Evolutionary conservation across 768 basidiomycete genomes (phyloP).

Genomic region (Tricholoma bakamatsutake): DNA sequence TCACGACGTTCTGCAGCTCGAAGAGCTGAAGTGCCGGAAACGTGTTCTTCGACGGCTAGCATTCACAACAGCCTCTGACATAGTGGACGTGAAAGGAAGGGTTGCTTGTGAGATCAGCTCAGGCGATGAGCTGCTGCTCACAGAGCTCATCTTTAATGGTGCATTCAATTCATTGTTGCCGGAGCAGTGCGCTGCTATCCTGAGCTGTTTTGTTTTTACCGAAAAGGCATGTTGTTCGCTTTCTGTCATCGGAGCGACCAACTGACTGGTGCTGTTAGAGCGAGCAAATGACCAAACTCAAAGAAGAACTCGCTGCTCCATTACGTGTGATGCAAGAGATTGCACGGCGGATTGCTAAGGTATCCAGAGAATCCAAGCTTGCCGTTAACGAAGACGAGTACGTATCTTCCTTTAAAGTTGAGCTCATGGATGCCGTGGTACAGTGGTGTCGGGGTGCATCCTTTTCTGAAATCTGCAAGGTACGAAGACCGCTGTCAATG

Average conservation of each 20-base stretch:
- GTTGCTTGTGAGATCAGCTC: conserved; percentile 98
- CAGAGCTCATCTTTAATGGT: conserved; percentile 96
- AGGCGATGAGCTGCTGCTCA: conserved; percentile 92
- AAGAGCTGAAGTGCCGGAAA: conserved; percentile 94
- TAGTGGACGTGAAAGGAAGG: conserved; percentile 96
- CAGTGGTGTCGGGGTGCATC: conserved; percentile 99
- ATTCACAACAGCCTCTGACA: conserved; percentile 84
- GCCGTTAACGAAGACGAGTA: conserved; percentile 90
- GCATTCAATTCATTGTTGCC: conserved; percentile 87
- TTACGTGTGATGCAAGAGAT: conserved; percentile 94
- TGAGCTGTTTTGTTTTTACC: conserved; percentile 96
- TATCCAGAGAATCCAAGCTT: conserved; percentile 91
- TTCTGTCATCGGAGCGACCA: neutral
- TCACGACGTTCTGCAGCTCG: conserved; percentile 89
- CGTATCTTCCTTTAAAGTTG: conserved; percentile 94
- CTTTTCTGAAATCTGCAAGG: conserved; percentile 96
- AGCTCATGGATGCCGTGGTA: conserved; percentile 96
- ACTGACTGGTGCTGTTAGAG: conserved; percentile 42
- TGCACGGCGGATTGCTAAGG: conserved; percentile 93
- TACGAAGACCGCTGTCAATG: conserved; percentile 22
- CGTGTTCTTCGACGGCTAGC: conserved; percentile 88
- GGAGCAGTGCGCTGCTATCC: conserved; percentile 88
- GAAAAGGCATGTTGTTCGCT: conserved; percentile 64
- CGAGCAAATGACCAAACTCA: conserved; percentile 78
- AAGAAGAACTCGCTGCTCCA: conserved; percentile 91